A percentile compares a stretch with the other conserved stretches of the same genome.
Evolutionary conservation across 306 rosid species (phyloP).

Genomic region (Trifolium dubium): DNA sequence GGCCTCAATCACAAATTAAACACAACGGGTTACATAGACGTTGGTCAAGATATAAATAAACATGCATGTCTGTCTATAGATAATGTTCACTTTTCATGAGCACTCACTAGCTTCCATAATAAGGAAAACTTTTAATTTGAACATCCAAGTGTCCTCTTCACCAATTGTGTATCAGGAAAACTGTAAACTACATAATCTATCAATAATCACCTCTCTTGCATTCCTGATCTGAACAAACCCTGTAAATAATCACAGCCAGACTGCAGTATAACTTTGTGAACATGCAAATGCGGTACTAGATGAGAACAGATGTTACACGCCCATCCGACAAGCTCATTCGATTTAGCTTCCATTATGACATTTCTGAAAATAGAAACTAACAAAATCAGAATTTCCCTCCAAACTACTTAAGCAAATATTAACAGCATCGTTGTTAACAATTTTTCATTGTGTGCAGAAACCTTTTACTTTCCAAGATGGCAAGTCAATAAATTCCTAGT

Average conservation of each 20-base stretch:
- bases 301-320: slow-evolving; percentile 63
- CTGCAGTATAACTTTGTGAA: slow-evolving; percentile 79
- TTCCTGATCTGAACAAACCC: slow-evolving; percentile 81
- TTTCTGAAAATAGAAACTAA: slow-evolving; percentile 64
- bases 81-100: slow-evolving; percentile 37
- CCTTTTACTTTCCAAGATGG: slow-evolving; percentile 17
- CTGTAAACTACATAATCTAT: slow-evolving; percentile 27
- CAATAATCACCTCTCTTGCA: slow-evolving; percentile 78
- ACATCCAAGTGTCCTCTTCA: slow-evolving; percentile 36
- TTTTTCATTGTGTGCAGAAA: slow-evolving; percentile 28
- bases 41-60: slow-evolving; percentile 18
- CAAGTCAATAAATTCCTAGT: slow-evolving; percentile 20
- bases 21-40: slow-evolving; percentile 14
- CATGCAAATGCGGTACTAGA: slow-evolving; percentile 73
- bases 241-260: slow-evolving; percentile 74
- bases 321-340: slow-evolving; percentile 57
- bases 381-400: slow-evolving; percentile 33
- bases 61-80: slow-evolving; percentile 29
- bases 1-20: slow-evolving; percentile 26
- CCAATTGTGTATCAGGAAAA: slow-evolving; percentile 20
- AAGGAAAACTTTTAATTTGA: slow-evolving; percentile 24
- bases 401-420: slow-evolving; percentile 29
- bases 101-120: slow-evolving; percentile 10
- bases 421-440: slow-evolving; percentile 23
- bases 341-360: slow-evolving; percentile 70